Conservation (phyloP, 768 basidiomycete species). For the Russula compacta region DNA sequence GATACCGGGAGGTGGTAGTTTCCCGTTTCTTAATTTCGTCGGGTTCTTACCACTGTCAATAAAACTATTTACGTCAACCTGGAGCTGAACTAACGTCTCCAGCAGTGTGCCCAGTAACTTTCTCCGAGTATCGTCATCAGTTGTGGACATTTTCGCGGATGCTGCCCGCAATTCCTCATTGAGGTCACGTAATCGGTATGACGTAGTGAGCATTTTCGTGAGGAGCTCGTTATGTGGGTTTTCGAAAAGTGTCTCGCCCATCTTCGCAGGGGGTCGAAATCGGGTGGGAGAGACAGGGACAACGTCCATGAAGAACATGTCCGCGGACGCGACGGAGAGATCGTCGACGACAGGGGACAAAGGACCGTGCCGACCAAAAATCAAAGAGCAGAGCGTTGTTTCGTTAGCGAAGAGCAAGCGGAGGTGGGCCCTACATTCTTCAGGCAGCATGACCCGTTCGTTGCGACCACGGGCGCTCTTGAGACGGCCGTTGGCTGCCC, state of each 20-base stretch:
- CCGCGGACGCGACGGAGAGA: conserved; percentile 67
- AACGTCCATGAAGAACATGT: conserved; percentile 97
- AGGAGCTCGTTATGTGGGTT: conserved; percentile 93
- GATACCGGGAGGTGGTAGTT: conserved; percentile 84
- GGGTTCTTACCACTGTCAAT: conserved; percentile 97
- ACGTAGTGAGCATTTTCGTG: conserved; percentile 68
- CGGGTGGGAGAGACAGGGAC: conserved; percentile 88
- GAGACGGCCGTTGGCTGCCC: conserved; percentile 64
- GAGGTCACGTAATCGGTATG: conserved; percentile 69
- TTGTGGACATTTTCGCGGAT: conserved; percentile 45
- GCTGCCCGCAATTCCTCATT: conserved; percentile 56
- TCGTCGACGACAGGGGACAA: conserved; percentile 54
- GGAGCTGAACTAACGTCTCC: conserved; percentile 80
- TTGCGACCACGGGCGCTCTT: conserved; percentile 74
- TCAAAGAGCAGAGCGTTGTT: conserved; percentile 65
- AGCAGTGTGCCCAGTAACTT: conserved; percentile 60
- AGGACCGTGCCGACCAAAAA: conserved; percentile 90
- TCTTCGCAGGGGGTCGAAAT: conserved; percentile 86
- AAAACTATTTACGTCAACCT: conserved; percentile 92
- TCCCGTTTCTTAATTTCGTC: conserved; percentile 71
- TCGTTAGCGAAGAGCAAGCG: conserved; percentile 84
- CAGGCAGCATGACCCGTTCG: conserved; percentile 84
- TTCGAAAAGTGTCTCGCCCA: conserved; percentile 91
- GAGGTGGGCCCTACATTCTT: conserved; percentile 91
- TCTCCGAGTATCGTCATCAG: conserved; percentile 42